Percentiles rank a stretch among this genome's conserved stretches.
Evolutionary conservation across 2,329 filamentous ascomycete species (phyloP).

Genomic region (Hypoxylon sp.): DNA sequence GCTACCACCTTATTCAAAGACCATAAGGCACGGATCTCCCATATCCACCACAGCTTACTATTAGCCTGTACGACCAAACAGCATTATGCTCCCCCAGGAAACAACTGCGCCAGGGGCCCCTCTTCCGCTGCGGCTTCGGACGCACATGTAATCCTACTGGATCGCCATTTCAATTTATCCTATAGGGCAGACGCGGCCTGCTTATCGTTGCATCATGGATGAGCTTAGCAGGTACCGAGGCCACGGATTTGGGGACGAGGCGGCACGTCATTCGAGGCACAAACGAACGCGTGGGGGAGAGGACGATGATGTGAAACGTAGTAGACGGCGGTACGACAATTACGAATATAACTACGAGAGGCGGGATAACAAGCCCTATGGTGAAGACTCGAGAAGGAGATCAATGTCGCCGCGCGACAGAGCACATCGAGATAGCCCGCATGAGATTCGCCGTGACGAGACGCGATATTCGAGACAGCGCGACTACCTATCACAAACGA

Average conservation of each 20-base stretch:
- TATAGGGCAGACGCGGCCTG: constrained; percentile 15
- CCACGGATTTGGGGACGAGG: constrained; percentile 37
- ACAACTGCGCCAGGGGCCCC: constrained; percentile 13
- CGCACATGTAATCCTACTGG: constrained; percentile 32
- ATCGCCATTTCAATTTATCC: constrained; percentile 17
- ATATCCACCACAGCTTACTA: constrained; percentile 22
- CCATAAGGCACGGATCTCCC: constrained; percentile 5
- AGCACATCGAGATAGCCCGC: constrained; percentile 8
- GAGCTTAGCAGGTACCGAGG: constrained; percentile 23
- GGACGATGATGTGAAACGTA: constrained; percentile 35
- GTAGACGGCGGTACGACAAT: constrained; percentile 38
- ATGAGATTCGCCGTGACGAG: constrained; percentile 13
- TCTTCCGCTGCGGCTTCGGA: constrained; percentile 26
- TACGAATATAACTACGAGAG: constrained; percentile 19
- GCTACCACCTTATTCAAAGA: constrained; percentile 6
- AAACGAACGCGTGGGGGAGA: constrained; percentile 46
- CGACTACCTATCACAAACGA: constrained; percentile 18
- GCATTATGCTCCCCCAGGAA: constrained; percentile 20
- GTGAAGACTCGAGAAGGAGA: constrained; percentile 22
- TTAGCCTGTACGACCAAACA: constrained; percentile 31
- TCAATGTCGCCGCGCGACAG: constrained; percentile 39
- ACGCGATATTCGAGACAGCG: constrained; percentile 7
- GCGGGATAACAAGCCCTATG: not conserved
- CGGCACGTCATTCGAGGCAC: constrained; percentile 34
- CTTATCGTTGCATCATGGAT: constrained; percentile 39